A percentile compares a stretch with the other conserved stretches of the same genome.
Evolutionary conservation across 768 basidiomycete species (phyloP).

Genomic region (Chlorophyllum brunneum): DNA sequence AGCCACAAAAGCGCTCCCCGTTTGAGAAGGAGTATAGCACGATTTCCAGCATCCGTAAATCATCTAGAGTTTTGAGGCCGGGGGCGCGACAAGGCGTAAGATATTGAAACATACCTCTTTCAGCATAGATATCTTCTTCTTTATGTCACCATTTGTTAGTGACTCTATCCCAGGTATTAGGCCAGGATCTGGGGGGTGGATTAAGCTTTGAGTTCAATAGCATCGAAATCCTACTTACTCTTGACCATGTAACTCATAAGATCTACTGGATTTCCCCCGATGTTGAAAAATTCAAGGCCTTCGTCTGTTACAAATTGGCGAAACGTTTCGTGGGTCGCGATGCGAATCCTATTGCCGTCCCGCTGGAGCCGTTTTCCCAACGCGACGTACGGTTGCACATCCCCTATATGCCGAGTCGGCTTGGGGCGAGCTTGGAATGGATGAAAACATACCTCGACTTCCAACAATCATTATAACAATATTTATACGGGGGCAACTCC

Average conservation of each 20-base stretch:
- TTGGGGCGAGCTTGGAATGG: background rate
- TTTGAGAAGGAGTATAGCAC: slow-evolving; percentile 44
- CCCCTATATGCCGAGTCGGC: slow-evolving; percentile 32
- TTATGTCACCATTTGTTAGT: slow-evolving; percentile 58
- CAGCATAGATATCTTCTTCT: slow-evolving; percentile 55
- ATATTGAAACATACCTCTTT: slow-evolving; percentile 30
- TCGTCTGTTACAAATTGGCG: slow-evolving; percentile 46
- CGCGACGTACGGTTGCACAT: slow-evolving; percentile 65
- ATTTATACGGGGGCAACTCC: slow-evolving; percentile 37
- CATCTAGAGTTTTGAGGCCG: slow-evolving; percentile 33
- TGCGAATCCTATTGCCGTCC: slow-evolving; percentile 55
- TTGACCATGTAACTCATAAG: slow-evolving; percentile 74
- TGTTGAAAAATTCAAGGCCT: slow-evolving; percentile 55
- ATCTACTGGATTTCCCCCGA: slow-evolving; percentile 61
- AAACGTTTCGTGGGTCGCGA: slow-evolving; percentile 62
- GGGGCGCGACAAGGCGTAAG: background rate
- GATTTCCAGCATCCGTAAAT: slow-evolving; percentile 57
- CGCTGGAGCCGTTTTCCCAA: slow-evolving; percentile 44
- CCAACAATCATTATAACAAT: slow-evolving; percentile 70
- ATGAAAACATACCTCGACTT: slow-evolving; percentile 43
- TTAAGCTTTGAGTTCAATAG: slow-evolving; percentile 4
- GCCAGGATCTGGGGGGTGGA: slow-evolving; percentile 47
- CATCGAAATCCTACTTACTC: slow-evolving; percentile 34
- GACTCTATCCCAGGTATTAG: slow-evolving; percentile 56
- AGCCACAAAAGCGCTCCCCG: slow-evolving; percentile 45